Conservation (phyloP, 495 filamentous ascomycete genomes). For the Aeminium ludgeri region DNA sequence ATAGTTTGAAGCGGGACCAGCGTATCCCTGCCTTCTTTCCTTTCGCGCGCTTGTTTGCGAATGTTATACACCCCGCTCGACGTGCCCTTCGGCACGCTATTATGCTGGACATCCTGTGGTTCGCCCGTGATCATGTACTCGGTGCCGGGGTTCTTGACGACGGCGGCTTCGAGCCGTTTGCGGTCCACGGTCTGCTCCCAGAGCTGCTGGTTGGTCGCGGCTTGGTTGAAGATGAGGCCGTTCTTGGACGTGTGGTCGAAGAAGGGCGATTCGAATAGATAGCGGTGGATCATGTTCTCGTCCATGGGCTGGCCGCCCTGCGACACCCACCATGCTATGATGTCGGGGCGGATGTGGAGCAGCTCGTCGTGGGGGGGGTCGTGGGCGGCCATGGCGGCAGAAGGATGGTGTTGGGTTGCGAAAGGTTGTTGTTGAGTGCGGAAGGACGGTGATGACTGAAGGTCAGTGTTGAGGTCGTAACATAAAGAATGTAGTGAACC, state of each 20-base stretch:
- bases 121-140: conserved; percentile 26
- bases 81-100: conserved; percentile 32
- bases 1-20: conserved; percentile 60
- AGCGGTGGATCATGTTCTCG: conserved; percentile 47
- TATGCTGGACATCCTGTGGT: conserved; percentile 34
- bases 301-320: conserved; percentile 9
- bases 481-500: no score
- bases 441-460: no score
- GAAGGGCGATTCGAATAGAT: conserved; percentile 81
- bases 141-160: conserved; percentile 61
- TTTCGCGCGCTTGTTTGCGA: conserved; percentile 55
- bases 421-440: neutral
- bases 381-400: neutral
- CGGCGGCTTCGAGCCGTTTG: conserved; percentile 57
- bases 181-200: conserved; percentile 43
- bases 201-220: conserved; percentile 50
- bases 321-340: conserved; percentile 8
- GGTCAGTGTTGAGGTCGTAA: neutral
- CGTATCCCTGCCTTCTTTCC: conserved; percentile 22
- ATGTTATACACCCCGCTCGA: conserved; percentile 73
- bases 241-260: conserved; percentile 86
- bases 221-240: conserved; percentile 55
- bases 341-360: conserved; percentile 1
- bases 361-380: conserved; percentile 12
- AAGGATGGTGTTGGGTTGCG: neutral